phyloP scores from a whole-genome alignment of 805 yeast species.

The Yamadazyma scolyti region DNA sequence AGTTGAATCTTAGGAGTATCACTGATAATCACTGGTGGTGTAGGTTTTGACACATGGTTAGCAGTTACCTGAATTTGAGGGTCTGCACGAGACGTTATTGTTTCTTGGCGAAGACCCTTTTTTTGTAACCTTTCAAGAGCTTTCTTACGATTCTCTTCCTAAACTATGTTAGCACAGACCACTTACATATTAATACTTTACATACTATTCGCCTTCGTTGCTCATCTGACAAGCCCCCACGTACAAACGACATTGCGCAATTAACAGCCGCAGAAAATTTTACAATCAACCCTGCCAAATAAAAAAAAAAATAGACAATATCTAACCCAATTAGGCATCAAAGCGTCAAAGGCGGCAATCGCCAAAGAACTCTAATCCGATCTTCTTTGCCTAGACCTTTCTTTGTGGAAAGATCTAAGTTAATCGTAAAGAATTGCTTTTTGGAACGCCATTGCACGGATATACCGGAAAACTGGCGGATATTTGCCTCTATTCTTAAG shows the following conservation, averaged over 20 bases:
- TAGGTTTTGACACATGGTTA: not conserved
- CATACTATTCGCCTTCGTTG: slow-evolving; percentile 35
- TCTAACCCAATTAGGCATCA: too few relatives aligned
- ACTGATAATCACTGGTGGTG: not conserved
- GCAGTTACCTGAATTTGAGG: slow-evolving; percentile 2
- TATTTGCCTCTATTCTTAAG: too few relatives aligned
- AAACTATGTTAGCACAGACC: slow-evolving; percentile 6
- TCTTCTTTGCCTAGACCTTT: too few relatives aligned
- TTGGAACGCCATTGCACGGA: too few relatives aligned
- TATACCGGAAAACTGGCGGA: too few relatives aligned
- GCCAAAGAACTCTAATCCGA: too few relatives aligned
- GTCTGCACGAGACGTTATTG: slow-evolving; percentile 6
- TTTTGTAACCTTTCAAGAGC: slow-evolving; percentile 58
- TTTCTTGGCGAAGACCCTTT: slow-evolving; percentile 23
- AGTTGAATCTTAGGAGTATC: not conserved
- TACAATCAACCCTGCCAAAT: too few relatives aligned
- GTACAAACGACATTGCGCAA: slow-evolving; percentile 20
- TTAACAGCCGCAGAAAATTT: too few relatives aligned
- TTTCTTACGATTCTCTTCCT: slow-evolving; percentile 63
- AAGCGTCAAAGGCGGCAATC: too few relatives aligned
- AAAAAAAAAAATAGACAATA: too few relatives aligned
- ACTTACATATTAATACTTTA: slow-evolving; percentile 10
- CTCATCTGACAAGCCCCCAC: slow-evolving; percentile 28
- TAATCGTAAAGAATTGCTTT: too few relatives aligned
- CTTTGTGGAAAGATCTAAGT: too few relatives aligned